A percentile compares a stretch with the other conserved stretches of the same genome.
These are phyloP conservation scores for Pyrenochaeta sp. DNA, from an alignment of 2,329 filamentous ascomycete species.

Conservation along the genomic window DNA sequence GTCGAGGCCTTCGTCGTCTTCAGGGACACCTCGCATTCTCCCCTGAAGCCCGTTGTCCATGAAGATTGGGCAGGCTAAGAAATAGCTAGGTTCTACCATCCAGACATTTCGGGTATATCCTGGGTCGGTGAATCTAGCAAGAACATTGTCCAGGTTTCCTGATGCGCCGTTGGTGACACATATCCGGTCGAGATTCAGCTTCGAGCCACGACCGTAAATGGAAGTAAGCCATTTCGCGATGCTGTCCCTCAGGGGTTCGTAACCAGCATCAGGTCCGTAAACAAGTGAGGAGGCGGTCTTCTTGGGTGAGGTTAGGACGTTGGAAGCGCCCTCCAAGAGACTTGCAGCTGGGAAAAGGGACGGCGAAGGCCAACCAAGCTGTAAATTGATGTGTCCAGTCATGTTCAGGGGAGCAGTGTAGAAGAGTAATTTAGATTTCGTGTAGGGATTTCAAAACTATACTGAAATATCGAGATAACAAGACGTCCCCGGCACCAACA, in stretches of 20 bases:
- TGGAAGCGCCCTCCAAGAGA: conserved; percentile 64
- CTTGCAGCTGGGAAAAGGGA: conserved; percentile 68
- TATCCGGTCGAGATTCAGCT: conserved; percentile 63
- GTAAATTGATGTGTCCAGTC: conserved; percentile 63
- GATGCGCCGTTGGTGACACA: conserved; percentile 82
- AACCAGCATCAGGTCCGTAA: conserved; percentile 80
- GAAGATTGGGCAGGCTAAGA: conserved; percentile 78
- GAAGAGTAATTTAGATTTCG: background rate
- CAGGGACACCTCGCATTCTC: conserved; percentile 71
- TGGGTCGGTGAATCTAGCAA: conserved; percentile 80
- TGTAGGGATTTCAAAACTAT: background rate
- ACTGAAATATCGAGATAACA: too few species aligned
- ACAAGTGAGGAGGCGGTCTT: conserved; percentile 68
- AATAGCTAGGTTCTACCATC: conserved; percentile 80
- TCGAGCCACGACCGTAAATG: conserved; percentile 60
- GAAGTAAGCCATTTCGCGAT: conserved; percentile 71
- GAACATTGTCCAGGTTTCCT: conserved; percentile 75
- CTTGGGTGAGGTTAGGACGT: conserved; percentile 64
- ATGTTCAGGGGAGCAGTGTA: conserved; percentile 2
- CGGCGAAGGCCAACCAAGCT: conserved; percentile 70
- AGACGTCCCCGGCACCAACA: too few species aligned
- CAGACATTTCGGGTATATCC: conserved; percentile 75
- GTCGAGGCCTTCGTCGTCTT: conserved; percentile 78
- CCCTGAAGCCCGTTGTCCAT: conserved; percentile 76
- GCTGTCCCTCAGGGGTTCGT: conserved; percentile 69